Evolutionary conservation across 179 eudicot species (phyloP), one percentile per base, ranked within the genome.

Genomic region (Amaranthus tricolor): DNA sequence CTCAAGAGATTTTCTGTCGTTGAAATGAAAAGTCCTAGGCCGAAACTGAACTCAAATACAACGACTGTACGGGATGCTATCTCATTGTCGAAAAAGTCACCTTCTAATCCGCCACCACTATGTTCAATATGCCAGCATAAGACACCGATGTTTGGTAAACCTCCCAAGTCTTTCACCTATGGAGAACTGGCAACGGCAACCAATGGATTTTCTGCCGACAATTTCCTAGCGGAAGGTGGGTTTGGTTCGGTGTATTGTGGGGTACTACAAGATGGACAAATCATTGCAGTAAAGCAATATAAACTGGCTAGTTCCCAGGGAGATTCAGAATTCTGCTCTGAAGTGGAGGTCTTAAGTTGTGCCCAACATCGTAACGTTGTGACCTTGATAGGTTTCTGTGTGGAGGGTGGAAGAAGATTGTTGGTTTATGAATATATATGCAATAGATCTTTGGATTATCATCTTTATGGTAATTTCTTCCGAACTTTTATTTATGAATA

Each of bases 341-440:
- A 91, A 82, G 97, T 91, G 71, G 95, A 90, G 84, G 89, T 84
- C 49, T 67, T 91, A 74, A 91, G 97, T 76, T 91, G 97, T 69
- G 97, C 97, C 47, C 97, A 91, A 80, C 97, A 91, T 67, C 94
- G 95, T 62, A 91, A 91, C 81, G 97, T 91, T 63, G 97, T 91
- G 5, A 83, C 90, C 88, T 72, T 91, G 74, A 88, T 90, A 73
- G 97, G 97, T 31, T 90, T 84, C 58, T 91, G 95, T 65, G 89
- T 90, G 76, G 97, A 91, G 69, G 91, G 84, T 19, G 77, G 81
- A 53, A 84, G 88, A 75, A 80, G 93, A 73, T 77, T 91, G 85
- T 86, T 91, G 51, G 95, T 91, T 50, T 91, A 91, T 71, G 97
- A 91, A 73, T 91, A 83, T 69, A 84, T 91, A 48, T 91, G 97